Base-by-base conservation (phyloP, 2,329 filamentous ascomycete species). In the Exophiala alcalophila region DNA sequence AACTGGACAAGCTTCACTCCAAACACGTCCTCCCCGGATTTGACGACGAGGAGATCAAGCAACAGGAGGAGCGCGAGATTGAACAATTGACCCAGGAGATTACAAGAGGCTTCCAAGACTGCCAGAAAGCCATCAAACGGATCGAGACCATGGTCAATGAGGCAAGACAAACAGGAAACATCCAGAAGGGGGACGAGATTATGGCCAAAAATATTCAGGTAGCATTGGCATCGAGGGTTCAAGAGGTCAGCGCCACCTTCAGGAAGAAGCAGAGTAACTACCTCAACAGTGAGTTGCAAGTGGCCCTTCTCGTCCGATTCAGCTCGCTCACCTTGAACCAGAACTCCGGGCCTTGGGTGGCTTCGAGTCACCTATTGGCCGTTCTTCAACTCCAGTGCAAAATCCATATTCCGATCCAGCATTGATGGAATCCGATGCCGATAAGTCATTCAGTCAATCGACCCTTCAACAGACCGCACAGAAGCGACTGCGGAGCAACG, bases 171-270 rank as follows among this genome's bases (percentile, higher is more conserved):
- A 76, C 81, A 28, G 83, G 33, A 14, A 78, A 76, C 37, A 80
- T 94, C 54, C 87, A 78, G 56, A 80, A 77, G 56, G 88, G 87
- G 24, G 92, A 98, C 64, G 89, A 95, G 69, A 86, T 81, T 9
- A 97, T 98, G 90, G 92, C 91, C 36, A 84, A 81, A 67, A 98
- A 98, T 61, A 86, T 98, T 46, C 90, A 97, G 65, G 88, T 94
- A 53, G 92, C 86, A 11, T 75, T 97, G 26, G 92, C 92, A 1
- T 76, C 86, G 1, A 77, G 87, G 49, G 88, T 97, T 0, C 90
- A 96, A 65, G 90, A 97, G 57, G 84, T 88, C 33, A 96, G 90
- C 69, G 85, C 92, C 20, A 76, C 78, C 50, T 98, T 98, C 64
- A 80, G 92, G 59, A 98, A 97, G 75, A 97, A 96, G 71, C 92